phyloP scores from a whole-genome alignment of 208 protist genomes.

The Wallacemonas collosoma region DNA sequence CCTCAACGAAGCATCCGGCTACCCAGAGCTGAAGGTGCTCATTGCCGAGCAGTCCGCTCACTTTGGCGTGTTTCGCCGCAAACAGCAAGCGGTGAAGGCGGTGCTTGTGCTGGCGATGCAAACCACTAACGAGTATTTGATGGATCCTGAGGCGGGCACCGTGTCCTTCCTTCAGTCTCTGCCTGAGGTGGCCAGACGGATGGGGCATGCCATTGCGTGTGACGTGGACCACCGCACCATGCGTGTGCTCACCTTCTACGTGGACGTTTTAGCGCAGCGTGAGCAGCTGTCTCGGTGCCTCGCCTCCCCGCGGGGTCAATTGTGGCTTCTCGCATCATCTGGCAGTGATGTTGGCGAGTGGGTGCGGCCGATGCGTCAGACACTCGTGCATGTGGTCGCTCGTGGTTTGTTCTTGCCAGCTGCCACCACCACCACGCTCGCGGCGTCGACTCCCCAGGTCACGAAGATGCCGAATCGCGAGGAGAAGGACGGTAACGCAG shows the following conservation, averaged over 20 bases:
- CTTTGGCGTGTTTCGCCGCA: conserved; percentile 7
- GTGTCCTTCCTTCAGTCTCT: not conserved
- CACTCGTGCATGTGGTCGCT: conserved; percentile 4
- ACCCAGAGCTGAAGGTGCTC: conserved; percentile 22
- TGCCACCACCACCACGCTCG: too few species aligned
- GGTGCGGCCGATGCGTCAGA: not conserved
- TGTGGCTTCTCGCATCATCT: not conserved
- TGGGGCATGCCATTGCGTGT: not conserved
- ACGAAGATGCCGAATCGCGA: too few species aligned
- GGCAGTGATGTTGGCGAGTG: not conserved
- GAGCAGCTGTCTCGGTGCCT: conserved; percentile 21
- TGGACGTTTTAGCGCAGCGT: conserved; percentile 24
- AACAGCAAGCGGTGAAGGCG: conserved; percentile 18
- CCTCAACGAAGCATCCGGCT: conserved; percentile 19
- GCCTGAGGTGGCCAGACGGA: not conserved
- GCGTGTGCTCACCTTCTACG: conserved; percentile 10
- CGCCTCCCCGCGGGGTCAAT: not conserved
- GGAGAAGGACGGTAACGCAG: too few species aligned
- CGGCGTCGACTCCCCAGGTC: too few species aligned
- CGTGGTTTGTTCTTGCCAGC: not conserved
- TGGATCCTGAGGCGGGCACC: not conserved
- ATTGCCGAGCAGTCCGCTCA: conserved; percentile 9
- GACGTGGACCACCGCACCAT: conserved; percentile 5
- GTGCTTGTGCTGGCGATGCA: conserved; percentile 17
- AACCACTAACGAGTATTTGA: conserved; percentile 6